Evolutionary conservation across 169 alveolate species (phyloP), one percentile per base, ranked within the genome.

Genomic region (Eimeria sp.): DNA sequence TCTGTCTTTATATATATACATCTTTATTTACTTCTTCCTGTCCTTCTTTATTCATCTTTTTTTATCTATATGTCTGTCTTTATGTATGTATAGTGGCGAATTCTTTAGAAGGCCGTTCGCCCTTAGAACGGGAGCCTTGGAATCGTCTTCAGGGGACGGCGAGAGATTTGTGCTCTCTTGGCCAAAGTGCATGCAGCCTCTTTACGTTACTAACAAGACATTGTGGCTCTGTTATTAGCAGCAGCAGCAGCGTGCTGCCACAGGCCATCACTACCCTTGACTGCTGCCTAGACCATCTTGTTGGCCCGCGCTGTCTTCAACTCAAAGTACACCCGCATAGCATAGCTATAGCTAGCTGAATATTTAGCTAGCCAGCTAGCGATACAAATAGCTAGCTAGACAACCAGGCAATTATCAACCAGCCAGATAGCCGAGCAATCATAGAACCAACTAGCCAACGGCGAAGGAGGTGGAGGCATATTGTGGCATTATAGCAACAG

Each of bases 241-340:
- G 82, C 61, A 90, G 95, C 82, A 51, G 89, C 63, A 90, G 95
- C 82, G 73, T 90, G 63, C 78, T 90, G 34, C 95, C 95, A 16
- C 97, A 98, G 96, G 98, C 97, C 0, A 98, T 98, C 47, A 98
- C 99, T 22, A 98, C 99, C 92, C 96, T 98, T 45, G 98, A 98
- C 80, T 97, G 99, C 89, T 98, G 99, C 73, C 96, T 98, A 57
- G 99, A 98, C 65, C 97, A 97, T 58, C 96, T 98, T 49, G 99
- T 98, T 0, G 99, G 99, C 6, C 99, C 98, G 0, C 97, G 97
- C 82, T 98, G 99, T 78, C 96, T 98, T 49, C 98, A 97, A 78
- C 98, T 98, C 25, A 98, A 98, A 96, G 97, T 95, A 63, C 16
- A n/a, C n/a, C 76, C 61, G 10, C 30, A 40, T 20, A 47, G 54